Conservation (phyloP, 1,284 basidiomycete species). For the Cutaneotrichosporon dermatis region DNA sequence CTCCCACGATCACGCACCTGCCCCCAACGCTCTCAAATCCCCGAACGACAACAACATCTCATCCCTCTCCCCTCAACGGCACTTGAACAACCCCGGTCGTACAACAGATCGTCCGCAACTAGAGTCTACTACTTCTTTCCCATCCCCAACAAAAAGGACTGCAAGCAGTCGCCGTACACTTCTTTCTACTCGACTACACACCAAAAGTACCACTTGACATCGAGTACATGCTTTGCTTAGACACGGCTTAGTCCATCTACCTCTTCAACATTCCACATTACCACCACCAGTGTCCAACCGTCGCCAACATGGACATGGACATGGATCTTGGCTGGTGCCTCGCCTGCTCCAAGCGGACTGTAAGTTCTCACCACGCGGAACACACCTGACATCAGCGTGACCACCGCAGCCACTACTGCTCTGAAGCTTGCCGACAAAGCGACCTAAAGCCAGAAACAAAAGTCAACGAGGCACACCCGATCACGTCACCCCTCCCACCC, state of each 20-base stretch:
- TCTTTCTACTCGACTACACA: no score
- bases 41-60: no score
- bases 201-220: no score
- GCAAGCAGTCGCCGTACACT: no score
- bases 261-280: background rate
- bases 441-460: slow-evolving; percentile 22
- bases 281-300: background rate
- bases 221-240: no score
- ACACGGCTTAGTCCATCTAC: background rate
- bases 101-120: no score
- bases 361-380: slow-evolving; percentile 20
- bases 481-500: slow-evolving; percentile 31
- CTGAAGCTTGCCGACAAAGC: slow-evolving; percentile 31
- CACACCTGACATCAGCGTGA: slow-evolving; percentile 28
- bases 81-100: no score
- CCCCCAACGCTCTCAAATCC: no score
- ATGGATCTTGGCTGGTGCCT: slow-evolving; percentile 25
- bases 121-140: no score
- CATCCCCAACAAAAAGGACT: no score
- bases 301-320: slow-evolving; percentile 21
- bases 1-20: no score
- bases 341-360: slow-evolving; percentile 34
- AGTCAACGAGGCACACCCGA: slow-evolving; percentile 8
- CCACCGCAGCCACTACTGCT: slow-evolving; percentile 38
- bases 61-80: no score